A percentile compares a stretch with the other conserved stretches of the same genome.
These are phyloP conservation scores for Nakaseomyces kungkrabaensis DNA, from an alignment of 1,139 yeast species.

Conservation along the genomic window DNA sequence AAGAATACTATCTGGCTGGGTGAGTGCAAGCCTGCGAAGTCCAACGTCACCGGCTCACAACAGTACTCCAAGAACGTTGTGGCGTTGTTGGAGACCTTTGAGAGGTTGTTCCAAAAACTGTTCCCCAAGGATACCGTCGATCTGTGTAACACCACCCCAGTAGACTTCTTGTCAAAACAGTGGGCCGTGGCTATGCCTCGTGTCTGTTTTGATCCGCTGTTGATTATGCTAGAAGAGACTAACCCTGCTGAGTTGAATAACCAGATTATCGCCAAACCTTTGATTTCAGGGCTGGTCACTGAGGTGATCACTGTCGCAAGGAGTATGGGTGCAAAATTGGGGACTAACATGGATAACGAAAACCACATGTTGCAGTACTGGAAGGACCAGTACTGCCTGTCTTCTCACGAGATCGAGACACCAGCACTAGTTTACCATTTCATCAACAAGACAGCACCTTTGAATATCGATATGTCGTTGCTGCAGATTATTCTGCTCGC, in stretches of 20 bases:
- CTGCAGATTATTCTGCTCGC: conserved; percentile 81
- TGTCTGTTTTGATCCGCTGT: conserved; percentile 66
- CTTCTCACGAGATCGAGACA: conserved; percentile 11
- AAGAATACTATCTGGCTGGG: conserved; percentile 21
- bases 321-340: conserved; percentile 57
- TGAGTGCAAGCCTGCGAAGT: conserved; percentile 18
- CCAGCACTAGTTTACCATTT: conserved; percentile 26
- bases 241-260: conserved; percentile 47
- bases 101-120: conserved; percentile 23
- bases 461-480: conserved; percentile 63
- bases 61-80: conserved; percentile 19
- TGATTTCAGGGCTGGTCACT: conserved; percentile 65
- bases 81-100: conserved; percentile 22
- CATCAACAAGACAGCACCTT: conserved; percentile 17
- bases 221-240: conserved; percentile 62
- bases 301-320: conserved; percentile 68
- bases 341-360: conserved; percentile 36
- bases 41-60: conserved; percentile 7
- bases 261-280: conserved; percentile 76
- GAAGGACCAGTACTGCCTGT: conserved; percentile 33
- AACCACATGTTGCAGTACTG: conserved; percentile 46
- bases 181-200: conserved; percentile 80
- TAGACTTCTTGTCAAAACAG: conserved; percentile 62
- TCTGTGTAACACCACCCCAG: conserved; percentile 32
- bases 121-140: conserved; percentile 32